A percentile compares a stretch with the other conserved stretches of the same genome.
phyloP scores from a whole-genome alignment of 208 protist species.

The Sergeia podlipaevii region DNA sequence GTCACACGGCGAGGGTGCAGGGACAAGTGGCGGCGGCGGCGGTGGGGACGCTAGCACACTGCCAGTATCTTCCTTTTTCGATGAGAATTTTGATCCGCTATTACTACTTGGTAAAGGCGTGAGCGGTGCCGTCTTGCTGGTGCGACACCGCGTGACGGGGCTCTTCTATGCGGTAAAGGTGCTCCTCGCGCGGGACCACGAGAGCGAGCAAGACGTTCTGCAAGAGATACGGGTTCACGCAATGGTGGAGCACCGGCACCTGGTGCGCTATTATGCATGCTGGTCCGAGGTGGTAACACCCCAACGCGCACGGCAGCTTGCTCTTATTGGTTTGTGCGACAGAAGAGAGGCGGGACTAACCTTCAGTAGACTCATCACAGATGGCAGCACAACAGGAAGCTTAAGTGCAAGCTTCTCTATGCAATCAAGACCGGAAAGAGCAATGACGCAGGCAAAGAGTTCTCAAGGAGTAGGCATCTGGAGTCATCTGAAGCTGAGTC shows the following conservation, averaged over 20 bases:
- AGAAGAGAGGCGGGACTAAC: conserved; percentile 31
- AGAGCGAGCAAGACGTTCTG: conserved; percentile 56
- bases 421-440: no score
- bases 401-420: no score
- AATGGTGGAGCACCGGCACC: conserved; percentile 39
- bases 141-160: conserved; percentile 68
- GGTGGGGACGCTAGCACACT: no score
- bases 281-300: conserved; percentile 81
- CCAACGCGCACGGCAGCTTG: conserved; percentile 59
- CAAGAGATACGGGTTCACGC: conserved; percentile 76
- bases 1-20: no score
- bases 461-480: no score
- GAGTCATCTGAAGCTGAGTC: no score
- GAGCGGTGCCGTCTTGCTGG: conserved; percentile 69
- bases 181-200: conserved; percentile 60
- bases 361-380: no score
- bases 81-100: conserved; percentile 83
- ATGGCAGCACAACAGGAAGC: no score
- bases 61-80: conserved; percentile 63
- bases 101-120: conserved; percentile 60
- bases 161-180: conserved; percentile 88
- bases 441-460: no score
- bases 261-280: conserved; percentile 77
- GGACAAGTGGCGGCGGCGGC: no score
- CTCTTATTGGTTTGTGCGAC: conserved; percentile 53